These are phyloP conservation scores for Didymella glomerata DNA, from an alignment of 2,329 filamentous ascomycete genomes.

Conservation along the genomic window DNA sequence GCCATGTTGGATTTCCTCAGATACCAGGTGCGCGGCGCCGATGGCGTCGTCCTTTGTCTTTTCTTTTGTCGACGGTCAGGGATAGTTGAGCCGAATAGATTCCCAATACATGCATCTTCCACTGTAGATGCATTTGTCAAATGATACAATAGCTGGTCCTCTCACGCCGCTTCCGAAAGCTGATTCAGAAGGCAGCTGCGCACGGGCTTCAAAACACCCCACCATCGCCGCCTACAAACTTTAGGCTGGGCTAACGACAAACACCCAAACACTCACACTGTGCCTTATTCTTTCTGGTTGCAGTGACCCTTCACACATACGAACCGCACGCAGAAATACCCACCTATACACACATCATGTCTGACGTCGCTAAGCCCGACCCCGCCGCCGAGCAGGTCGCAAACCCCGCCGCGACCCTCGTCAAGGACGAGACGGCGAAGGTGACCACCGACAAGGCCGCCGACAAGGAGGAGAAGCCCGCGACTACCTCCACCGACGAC, in stretches of 20 bases:
- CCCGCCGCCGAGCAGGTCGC: conserved; percentile 52
- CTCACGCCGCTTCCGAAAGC: not conserved
- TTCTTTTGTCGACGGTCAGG: not conserved
- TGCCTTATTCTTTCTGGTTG: conserved; percentile 17
- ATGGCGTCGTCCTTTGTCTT: conserved; percentile 5
- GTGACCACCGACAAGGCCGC: conserved; percentile 52
- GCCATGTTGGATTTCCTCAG: conserved; percentile 16
- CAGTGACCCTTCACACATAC: conserved; percentile 13
- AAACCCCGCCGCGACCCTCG: conserved; percentile 52
- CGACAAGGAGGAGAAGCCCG: conserved; percentile 37
- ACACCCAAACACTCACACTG: conserved; percentile 29
- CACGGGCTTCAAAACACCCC: conserved; percentile 21
- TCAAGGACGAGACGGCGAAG: conserved; percentile 56
- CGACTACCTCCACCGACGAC: conserved; percentile 53
- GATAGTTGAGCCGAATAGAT: not conserved
- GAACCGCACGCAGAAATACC: conserved; percentile 11
- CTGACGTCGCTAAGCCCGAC: conserved; percentile 53
- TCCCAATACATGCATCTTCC: not conserved
- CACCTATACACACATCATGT: conserved; percentile 36
- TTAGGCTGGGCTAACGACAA: conserved; percentile 28
- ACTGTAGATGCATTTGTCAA: not conserved
- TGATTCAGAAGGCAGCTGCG: conserved; percentile 5
- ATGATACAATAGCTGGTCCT: not conserved
- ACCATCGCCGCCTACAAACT: conserved; percentile 41
- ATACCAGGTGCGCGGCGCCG: conserved; percentile 13